phyloP scores from a whole-genome alignment of 2,329 filamentous ascomycete genomes.

The Dryadomyces quercus-mongolicae region DNA sequence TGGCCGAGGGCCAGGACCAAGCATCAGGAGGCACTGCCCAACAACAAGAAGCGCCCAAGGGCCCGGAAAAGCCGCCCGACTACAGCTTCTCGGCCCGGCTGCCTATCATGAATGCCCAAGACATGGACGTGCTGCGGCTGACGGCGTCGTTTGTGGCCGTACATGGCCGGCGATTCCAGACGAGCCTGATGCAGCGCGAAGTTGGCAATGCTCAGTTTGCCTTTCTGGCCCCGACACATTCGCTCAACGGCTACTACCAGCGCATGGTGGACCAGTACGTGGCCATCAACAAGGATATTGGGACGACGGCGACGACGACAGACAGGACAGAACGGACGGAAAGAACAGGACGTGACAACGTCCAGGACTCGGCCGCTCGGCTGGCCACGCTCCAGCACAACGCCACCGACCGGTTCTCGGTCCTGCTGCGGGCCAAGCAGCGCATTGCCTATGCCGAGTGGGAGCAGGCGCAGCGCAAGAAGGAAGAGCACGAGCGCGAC shows the following conservation, averaged over 20 bases:
- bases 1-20: constrained; percentile 46
- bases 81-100: constrained; percentile 93
- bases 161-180: constrained; percentile 87
- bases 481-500: constrained; percentile 75
- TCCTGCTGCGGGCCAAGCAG: constrained; percentile 70
- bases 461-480: constrained; percentile 77
- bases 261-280: constrained; percentile 89
- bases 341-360: constrained; percentile 55
- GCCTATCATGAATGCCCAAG: constrained; percentile 93
- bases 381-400: constrained; percentile 64
- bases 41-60: constrained; percentile 51
- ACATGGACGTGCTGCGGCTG: constrained; percentile 61
- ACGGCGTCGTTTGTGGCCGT: constrained; percentile 89
- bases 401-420: constrained; percentile 64
- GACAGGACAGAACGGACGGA: too few relatives aligned
- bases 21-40: constrained; percentile 22
- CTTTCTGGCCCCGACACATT: constrained; percentile 90
- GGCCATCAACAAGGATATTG: constrained; percentile 41
- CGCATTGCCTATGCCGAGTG: constrained; percentile 79
- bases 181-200: constrained; percentile 76
- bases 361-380: constrained; percentile 54
- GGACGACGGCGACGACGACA: constrained; percentile 57
- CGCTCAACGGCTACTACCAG: constrained; percentile 90
- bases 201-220: constrained; percentile 89
- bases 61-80: constrained; percentile 72